phyloP scores from a whole-genome alignment of 805 yeast species.

The Pichia insulana region DNA sequence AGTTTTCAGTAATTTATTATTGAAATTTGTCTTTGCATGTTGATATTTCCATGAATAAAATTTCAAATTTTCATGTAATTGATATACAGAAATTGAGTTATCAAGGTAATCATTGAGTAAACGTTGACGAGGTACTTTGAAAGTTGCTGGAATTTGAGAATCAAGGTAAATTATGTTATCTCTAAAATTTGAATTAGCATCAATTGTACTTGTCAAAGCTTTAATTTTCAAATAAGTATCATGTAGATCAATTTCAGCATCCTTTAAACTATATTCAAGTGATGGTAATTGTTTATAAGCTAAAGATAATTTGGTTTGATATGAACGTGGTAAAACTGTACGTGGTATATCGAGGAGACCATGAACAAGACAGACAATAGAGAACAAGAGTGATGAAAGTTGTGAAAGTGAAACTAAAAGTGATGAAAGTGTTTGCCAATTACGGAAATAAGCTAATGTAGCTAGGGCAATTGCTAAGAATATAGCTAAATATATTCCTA shows the following conservation, averaged over 20 bases:
- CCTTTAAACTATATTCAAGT: conserved; percentile 52
- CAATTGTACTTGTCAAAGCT: conserved; percentile 39
- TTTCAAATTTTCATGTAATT: conserved; percentile 5
- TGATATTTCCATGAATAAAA: conserved; percentile 32
- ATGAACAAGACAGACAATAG: conserved; percentile 80
- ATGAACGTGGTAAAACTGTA: conserved; percentile 19
- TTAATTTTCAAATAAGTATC: conserved; percentile 56
- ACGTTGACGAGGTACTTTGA: conserved; percentile 18
- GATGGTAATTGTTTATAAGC: conserved; percentile 47
- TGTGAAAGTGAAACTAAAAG: conserved; percentile 71
- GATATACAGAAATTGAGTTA: neutral
- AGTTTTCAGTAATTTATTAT: conserved; percentile 38
- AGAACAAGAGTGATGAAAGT: conserved; percentile 63
- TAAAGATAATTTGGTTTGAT: conserved; percentile 23
- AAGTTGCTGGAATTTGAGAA: conserved; percentile 35
- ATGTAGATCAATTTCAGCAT: conserved; percentile 49
- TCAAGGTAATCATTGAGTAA: neutral
- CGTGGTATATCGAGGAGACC: conserved; percentile 67
- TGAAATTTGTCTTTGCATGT: conserved; percentile 52
- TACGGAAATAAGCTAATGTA: conserved; percentile 47
- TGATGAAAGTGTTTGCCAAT: conserved; percentile 30
- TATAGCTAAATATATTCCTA: conserved; percentile 52
- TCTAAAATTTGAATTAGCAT: conserved; percentile 25
- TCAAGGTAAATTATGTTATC: conserved; percentile 59
- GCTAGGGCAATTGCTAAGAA: conserved; percentile 43